Base-by-base conservation (phyloP, 306 rosid species). In the Adenanthera pavonina region DNA sequence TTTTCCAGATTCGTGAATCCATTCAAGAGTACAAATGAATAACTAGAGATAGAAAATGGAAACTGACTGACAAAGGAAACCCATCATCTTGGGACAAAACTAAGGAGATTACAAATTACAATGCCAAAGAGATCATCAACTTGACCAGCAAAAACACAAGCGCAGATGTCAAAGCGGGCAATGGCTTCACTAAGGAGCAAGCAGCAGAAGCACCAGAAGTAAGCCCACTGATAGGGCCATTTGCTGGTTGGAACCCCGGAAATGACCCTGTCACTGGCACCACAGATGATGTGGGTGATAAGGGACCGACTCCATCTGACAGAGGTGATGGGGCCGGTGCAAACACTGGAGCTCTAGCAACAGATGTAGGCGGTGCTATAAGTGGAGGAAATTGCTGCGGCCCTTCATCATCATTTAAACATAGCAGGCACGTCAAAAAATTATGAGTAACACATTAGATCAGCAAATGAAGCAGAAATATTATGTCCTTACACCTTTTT, bases 281-380 rank as follows among this genome's bases (percentile, higher is more conserved):
- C 59, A 48, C 52, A 0, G 87, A 74, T 15, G 89, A 76, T 15
- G 19, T 72, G 0, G 94, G 92, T 2, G 80, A 19, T 30, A 54
- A 44, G 19, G 86, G 15, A 81, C 84, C 75, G 0, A 78, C 15
- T 47, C 89, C 89, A 19, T 85, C 91, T 4, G 86, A 86, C 72
- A 69, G 69, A 61, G 97, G 97, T 33, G 93, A 57, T 9, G 94
- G 91, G 53, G 92, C 69, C 7, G 94, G 94, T 4, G 89, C 86
- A 83, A 79, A 87, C 1, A 72, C 57, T 11, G 91, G 53, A 46
- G 85, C 89, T 53, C 70, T 82, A 46, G 40, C 51, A 47, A 83
- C 88, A 8, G 92, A 79, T 20, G 92, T 64, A 15, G 94, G 97
- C 11, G 97, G 94, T 7, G 85, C 92, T 78, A 77, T 79, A 20